These are phyloP conservation scores for Rhytidhysteron rufulum DNA, from an alignment of 2,329 filamentous ascomycete genomes.

Conservation along the genomic window DNA sequence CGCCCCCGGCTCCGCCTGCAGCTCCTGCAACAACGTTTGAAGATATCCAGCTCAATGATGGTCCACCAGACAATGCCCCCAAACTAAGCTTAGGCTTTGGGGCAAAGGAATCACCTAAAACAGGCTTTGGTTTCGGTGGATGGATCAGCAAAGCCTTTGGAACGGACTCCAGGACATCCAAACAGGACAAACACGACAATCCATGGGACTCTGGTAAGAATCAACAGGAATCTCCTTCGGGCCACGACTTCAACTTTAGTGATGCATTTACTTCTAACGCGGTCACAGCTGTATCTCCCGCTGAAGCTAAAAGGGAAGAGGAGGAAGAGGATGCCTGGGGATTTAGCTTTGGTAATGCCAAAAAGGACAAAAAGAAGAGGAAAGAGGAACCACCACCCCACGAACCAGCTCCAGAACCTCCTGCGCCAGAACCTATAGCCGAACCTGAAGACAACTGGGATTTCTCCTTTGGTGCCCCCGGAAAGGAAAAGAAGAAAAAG, in stretches of 20 bases:
- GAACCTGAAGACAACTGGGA: slow-evolving; percentile 20
- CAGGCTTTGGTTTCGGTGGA: slow-evolving; percentile 21
- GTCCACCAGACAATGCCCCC: slow-evolving; percentile 30
- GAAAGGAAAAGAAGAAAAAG: slow-evolving; percentile 34
- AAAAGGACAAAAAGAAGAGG: slow-evolving; percentile 14
- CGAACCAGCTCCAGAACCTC: slow-evolving; percentile 23
- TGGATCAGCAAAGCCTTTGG: slow-evolving; percentile 20
- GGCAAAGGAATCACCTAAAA: slow-evolving; percentile 19
- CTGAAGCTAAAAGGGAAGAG: slow-evolving; percentile 13
- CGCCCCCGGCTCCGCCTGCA: slow-evolving; percentile 20
- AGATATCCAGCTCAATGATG: slow-evolving; percentile 45
- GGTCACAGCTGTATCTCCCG: slow-evolving; percentile 1
- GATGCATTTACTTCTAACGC: slow-evolving; percentile 17
- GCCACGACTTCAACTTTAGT: slow-evolving; percentile 35
- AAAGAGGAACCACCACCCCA: slow-evolving; percentile 21
- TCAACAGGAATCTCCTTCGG: slow-evolving; percentile 23
- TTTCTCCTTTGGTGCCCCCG: slow-evolving; percentile 19
- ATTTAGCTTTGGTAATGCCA: slow-evolving; percentile 26
- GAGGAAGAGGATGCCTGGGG: slow-evolving; percentile 27
- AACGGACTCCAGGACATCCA: slow-evolving; percentile 24
- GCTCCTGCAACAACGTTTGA: slow-evolving; percentile 41
- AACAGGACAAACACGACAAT: slow-evolving; percentile 21
- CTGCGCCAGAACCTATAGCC: slow-evolving; percentile 11
- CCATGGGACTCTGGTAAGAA: slow-evolving; percentile 32
- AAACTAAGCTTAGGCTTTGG: slow-evolving; percentile 48